phyloP scores from a whole-genome alignment of 176 grass and related monocot genomes.

The Oryza rufipogon region DNA sequence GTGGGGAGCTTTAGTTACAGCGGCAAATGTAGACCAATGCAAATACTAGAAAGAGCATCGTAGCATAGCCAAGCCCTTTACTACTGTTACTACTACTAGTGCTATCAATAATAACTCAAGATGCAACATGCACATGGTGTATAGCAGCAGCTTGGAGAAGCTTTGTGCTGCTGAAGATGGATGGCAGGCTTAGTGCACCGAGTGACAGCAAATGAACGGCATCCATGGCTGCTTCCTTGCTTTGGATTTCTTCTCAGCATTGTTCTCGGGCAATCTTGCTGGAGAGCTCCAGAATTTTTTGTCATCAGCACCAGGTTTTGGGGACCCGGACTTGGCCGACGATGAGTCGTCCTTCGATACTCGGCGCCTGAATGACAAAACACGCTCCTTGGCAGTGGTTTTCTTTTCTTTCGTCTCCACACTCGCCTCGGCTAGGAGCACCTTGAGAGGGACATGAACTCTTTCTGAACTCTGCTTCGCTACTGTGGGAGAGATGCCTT shows the following conservation, averaged over 20 bases:
- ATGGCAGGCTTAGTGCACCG: conserved; percentile 38
- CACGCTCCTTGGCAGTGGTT: conserved; percentile 43
- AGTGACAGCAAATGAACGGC: conserved; percentile 67
- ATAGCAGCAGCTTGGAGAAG: not conserved
- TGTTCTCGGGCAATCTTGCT: conserved; percentile 45
- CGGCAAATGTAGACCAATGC: conserved; percentile 17
- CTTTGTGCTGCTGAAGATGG: not conserved
- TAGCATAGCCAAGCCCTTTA: conserved; percentile 3
- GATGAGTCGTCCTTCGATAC: conserved; percentile 25
- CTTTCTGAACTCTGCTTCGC: conserved; percentile 43
- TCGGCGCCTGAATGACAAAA: conserved; percentile 35
- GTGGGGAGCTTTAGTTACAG: conserved; percentile 27
- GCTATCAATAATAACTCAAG: not conserved
- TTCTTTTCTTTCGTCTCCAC: conserved; percentile 55
- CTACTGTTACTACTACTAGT: not conserved
- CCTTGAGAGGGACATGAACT: conserved; percentile 54
- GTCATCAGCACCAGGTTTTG: conserved; percentile 19
- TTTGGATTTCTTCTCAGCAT: conserved; percentile 46
- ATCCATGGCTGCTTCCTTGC: conserved; percentile 60
- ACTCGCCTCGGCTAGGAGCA: conserved; percentile 60
- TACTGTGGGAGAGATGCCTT: conserved; percentile 28
- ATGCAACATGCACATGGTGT: conserved; percentile 23
- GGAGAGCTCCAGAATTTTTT: conserved; percentile 55
- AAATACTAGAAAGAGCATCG: conserved; percentile 2
- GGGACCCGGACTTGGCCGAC: not conserved